Percentiles rank a stretch among this genome's conserved stretches.
Conservation (phyloP, 2,329 filamentous ascomycete genomes). For the Xylaria sp. region DNA sequence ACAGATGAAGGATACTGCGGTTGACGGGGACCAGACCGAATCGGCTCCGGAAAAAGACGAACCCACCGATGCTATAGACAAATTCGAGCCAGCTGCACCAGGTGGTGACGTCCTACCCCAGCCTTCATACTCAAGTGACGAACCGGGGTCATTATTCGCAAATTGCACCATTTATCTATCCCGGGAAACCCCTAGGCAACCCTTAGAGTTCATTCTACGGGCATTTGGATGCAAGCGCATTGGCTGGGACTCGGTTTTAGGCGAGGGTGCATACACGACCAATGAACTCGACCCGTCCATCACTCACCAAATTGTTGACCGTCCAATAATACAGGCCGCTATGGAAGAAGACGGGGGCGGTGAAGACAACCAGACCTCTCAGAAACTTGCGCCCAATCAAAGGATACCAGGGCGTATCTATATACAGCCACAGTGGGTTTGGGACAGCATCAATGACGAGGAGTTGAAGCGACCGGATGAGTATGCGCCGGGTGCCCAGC, state of each 20-base stretch:
- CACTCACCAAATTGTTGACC: conserved; percentile 95
- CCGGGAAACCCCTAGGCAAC: conserved; percentile 88
- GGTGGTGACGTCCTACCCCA: conserved; percentile 89
- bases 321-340: conserved; percentile 76
- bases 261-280: conserved; percentile 90
- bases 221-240: conserved; percentile 96
- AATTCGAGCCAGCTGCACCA: conserved; percentile 85
- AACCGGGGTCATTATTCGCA: conserved; percentile 81
- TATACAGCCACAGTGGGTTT: conserved; percentile 97
- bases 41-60: conserved; percentile 56
- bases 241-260: conserved; percentile 91
- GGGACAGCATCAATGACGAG: conserved; percentile 94
- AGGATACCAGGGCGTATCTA: conserved; percentile 93
- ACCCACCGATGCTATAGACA: conserved; percentile 78
- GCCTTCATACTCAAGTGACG: conserved; percentile 72
- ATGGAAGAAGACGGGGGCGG: conserved; percentile 59
- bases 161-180: conserved; percentile 93
- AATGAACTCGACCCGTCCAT: conserved; percentile 88
- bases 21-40: conserved; percentile 55
- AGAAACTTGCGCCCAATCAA: conserved; percentile 68
- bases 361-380: conserved; percentile 70
- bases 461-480: conserved; percentile 86
- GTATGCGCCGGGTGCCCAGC: conserved; percentile 87
- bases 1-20: conserved; percentile 68
- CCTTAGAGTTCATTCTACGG: conserved; percentile 91